phyloP scores from a whole-genome alignment of 2,329 filamentous ascomycete species.

The Penicillium rolfsii region DNA sequence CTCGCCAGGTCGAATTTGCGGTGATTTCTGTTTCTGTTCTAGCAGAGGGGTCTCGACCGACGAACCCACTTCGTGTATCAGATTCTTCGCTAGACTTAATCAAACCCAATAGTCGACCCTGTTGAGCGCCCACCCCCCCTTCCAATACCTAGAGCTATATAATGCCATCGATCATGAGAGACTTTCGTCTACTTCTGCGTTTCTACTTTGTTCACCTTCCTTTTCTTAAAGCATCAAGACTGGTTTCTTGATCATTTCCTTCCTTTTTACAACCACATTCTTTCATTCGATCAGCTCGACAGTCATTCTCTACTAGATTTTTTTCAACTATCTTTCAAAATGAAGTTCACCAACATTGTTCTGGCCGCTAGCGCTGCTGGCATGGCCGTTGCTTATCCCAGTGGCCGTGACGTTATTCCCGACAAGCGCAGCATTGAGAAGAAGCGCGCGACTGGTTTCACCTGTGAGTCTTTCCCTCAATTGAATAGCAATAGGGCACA shows the following conservation, averaged over 20 bases:
- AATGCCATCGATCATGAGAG: conserved; percentile 3
- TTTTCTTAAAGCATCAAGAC: conserved; percentile 28
- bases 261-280: conserved; percentile 23
- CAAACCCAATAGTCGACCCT: conserved; percentile 9
- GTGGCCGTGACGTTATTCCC: conserved; percentile 20
- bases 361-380: conserved; percentile 35
- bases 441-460: conserved; percentile 35
- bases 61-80: conserved; percentile 23
- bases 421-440: conserved; percentile 26
- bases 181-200: conserved; percentile 3
- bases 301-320: conserved; percentile 25
- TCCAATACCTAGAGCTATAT: conserved; percentile 14
- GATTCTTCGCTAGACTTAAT: conserved; percentile 13
- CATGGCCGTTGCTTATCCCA: conserved; percentile 31
- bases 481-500: neutral
- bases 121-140: conserved; percentile 13
- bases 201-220: conserved; percentile 16
- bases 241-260: conserved; percentile 27
- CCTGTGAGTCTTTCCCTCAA: conserved; percentile 19
- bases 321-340: conserved; percentile 20
- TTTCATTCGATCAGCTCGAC: conserved; percentile 30
- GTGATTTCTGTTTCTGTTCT: conserved; percentile 3
- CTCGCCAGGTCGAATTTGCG: conserved; percentile 9
- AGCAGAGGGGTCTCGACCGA: conserved; percentile 10
- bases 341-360: conserved; percentile 37